Base-by-base conservation (phyloP, 768 basidiomycete genomes). In the Naganishia vaughanmartiniae region DNA sequence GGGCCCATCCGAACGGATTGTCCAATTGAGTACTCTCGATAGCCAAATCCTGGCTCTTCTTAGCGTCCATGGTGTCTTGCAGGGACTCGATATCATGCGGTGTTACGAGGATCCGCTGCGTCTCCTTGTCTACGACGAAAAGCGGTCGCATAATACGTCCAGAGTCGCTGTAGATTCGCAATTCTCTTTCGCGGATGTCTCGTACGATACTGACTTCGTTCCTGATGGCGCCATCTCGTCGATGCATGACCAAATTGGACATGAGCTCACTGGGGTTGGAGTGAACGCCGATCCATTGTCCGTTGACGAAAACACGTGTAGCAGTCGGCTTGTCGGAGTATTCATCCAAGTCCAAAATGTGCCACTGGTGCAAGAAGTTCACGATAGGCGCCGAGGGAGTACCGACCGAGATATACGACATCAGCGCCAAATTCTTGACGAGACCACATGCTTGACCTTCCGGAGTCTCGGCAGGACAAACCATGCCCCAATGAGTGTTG, bases 401-500 rank as follows among this genome's bases (percentile, higher is more conserved):
- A 53, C 96, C 96, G 70, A 99, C 95, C 54, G 96, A 98, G 70
- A 98, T 96, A 82, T 93, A 95, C 4, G 95, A 84, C 93, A 98
- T 95, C 74, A 98, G 87, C 0, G 96, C 92, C 69, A 99, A 83
- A 82, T 99, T 98, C 84, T 99, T 98, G 83, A 98, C 96, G 54
- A 98, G 87, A 83, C 96, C 96, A 83, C 96, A 99, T 72, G 96
- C 96, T 81, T 98, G 96, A 55, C 96, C 96, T 87, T 99, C 96
- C 0, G 96, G 96, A 4, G 96, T 99, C 82, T 99, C 96, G 46
- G 96, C 96, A 53, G 96, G 96, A 79, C 96, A 99, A 24, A 99
- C 96, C 96, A 99, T 98, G 45, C 96, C 96, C 96, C 96, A 99
- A 77, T 99, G 96, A 0, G 96, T 97, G 77, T 99, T 99, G 82